phyloP scores from a whole-genome alignment of 1,284 basidiomycete species.

The Leccinum pallidistipes region DNA sequence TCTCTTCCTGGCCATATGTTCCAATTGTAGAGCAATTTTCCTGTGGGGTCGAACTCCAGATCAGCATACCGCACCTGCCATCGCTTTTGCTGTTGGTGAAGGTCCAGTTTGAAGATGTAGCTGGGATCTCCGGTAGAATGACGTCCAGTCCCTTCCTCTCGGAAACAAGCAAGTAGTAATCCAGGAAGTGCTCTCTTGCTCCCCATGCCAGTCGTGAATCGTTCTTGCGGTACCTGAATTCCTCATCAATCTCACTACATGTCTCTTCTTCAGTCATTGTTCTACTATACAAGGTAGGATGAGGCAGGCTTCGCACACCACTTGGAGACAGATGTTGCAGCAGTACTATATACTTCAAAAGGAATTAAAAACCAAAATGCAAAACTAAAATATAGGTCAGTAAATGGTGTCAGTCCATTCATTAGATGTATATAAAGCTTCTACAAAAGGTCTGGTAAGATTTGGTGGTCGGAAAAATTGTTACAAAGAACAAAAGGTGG shows the following conservation, averaged over 20 bases:
- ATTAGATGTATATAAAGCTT: too few species aligned
- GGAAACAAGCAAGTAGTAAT: neutral
- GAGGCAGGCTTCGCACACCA: too few species aligned
- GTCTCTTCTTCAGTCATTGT: neutral
- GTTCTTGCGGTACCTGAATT: neutral
- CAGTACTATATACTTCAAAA: too few species aligned
- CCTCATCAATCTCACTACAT: neutral
- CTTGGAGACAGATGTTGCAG: too few species aligned
- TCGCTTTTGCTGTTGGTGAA: neutral
- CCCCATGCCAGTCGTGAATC: neutral
- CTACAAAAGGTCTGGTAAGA: too few species aligned
- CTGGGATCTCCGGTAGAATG: neutral
- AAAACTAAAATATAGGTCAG: too few species aligned
- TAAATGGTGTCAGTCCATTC: too few species aligned
- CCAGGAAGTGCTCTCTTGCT: neutral
- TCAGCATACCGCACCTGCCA: conserved; percentile 1
- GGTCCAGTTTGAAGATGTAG: conserved; percentile 1
- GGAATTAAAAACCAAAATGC: too few species aligned
- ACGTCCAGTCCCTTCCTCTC: neutral
- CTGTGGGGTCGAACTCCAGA: neutral
- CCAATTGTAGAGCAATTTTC: conserved; percentile 4
- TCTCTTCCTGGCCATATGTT: neutral
- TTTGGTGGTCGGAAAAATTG: too few species aligned
- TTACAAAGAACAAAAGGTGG: too few species aligned
- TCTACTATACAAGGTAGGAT: neutral